phyloP scores from a whole-genome alignment of 2,329 filamentous ascomycete species.

The Septoria petroselini region DNA sequence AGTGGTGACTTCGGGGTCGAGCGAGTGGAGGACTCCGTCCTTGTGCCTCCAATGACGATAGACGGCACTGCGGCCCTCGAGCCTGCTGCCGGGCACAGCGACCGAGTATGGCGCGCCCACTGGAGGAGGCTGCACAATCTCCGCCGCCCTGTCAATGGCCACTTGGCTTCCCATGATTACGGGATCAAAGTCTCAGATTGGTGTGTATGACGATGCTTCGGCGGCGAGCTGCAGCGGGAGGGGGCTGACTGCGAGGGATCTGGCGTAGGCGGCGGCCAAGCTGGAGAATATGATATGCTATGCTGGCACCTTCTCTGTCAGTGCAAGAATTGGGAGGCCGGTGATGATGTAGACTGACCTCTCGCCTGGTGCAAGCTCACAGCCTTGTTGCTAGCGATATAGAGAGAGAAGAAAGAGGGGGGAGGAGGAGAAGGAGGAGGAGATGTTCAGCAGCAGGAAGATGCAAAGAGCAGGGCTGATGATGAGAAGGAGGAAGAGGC shows the following conservation, averaged over 20 bases:
- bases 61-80: slow-evolving; percentile 67
- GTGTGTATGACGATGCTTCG: slow-evolving; percentile 3
- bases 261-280: too few relatives aligned
- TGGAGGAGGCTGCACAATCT: slow-evolving; percentile 62
- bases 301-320: too few relatives aligned
- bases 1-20: slow-evolving; percentile 58
- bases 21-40: slow-evolving; percentile 67
- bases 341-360: background rate
- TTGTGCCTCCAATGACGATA: slow-evolving; percentile 81
- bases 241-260: background rate
- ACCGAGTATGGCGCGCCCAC: slow-evolving; percentile 76
- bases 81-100: slow-evolving; percentile 69
- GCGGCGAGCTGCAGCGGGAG: slow-evolving; percentile 14
- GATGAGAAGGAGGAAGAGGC: slow-evolving; percentile 1
- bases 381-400: too few relatives aligned
- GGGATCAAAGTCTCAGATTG: background rate
- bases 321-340: background rate
- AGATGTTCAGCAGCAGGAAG: background rate
- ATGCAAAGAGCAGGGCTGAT: background rate
- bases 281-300: too few relatives aligned
- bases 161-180: slow-evolving; percentile 21
- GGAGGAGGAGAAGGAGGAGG: too few relatives aligned
- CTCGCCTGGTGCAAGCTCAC: background rate
- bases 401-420: too few relatives aligned
- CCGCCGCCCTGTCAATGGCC: slow-evolving; percentile 37